Percentiles rank a stretch among this genome's conserved stretches.
Conservation (phyloP, 2,329 filamentous ascomycete genomes). For the Thielaviopsis euricoi region DNA sequence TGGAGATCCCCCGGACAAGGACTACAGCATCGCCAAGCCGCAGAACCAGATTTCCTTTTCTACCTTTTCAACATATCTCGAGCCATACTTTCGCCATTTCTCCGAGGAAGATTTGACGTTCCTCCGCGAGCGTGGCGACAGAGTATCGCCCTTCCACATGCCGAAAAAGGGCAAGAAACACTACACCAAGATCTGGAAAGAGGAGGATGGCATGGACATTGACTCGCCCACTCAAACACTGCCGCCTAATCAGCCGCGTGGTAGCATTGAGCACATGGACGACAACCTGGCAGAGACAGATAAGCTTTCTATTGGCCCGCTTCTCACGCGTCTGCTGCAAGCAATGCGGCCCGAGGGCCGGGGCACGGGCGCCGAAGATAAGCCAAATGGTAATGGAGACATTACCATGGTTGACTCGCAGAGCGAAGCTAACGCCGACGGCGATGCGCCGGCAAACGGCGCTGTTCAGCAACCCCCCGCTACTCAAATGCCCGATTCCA, state of each 20-base stretch:
- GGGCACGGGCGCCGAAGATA: constrained; percentile 37
- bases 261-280: constrained; percentile 70
- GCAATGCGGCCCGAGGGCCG: constrained; percentile 64
- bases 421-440: constrained; percentile 27
- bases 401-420: constrained; percentile 6
- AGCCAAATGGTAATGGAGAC: constrained; percentile 31
- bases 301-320: constrained; percentile 70
- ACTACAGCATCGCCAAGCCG: constrained; percentile 89
- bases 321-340: constrained; percentile 67
- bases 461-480: constrained; percentile 36
- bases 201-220: constrained; percentile 72
- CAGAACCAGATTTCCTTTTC: constrained; percentile 85
- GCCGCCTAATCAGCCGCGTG: constrained; percentile 66
- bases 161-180: constrained; percentile 69
- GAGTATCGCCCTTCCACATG: constrained; percentile 68
- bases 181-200: constrained; percentile 84
- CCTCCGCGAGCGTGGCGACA: constrained; percentile 75
- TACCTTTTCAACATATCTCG: constrained; percentile 83
- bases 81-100: constrained; percentile 78
- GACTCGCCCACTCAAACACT: constrained; percentile 55
- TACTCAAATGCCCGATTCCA: constrained; percentile 63
- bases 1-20: constrained; percentile 78
- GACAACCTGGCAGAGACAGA: constrained; percentile 81
- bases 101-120: constrained; percentile 91
- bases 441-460: constrained; percentile 19